phyloP scores from a whole-genome alignment of 257 asterid genomes.

The Paulownia fortunei region DNA sequence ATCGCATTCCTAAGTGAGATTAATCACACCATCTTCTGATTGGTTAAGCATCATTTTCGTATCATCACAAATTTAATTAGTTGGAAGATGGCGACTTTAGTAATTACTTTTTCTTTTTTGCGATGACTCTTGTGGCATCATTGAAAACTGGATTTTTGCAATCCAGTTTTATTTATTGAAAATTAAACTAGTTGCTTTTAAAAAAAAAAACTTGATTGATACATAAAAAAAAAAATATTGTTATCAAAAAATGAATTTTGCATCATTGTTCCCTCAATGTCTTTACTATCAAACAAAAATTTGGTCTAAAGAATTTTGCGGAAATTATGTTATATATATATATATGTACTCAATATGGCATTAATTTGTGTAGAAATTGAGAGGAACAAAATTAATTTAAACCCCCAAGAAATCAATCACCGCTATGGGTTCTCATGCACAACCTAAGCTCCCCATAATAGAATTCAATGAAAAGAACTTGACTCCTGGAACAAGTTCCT shows the following conservation, averaged over 20 bases:
- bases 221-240: no score
- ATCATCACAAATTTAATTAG: not conserved
- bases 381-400: not conserved
- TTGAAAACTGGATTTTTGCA: not conserved
- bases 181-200: no score
- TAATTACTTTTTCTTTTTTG: not conserved
- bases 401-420: not conserved
- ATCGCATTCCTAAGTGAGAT: not conserved
- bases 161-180: not conserved
- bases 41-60: not conserved
- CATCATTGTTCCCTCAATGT: no score
- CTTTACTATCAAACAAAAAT: no score
- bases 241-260: no score
- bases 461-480: conserved; percentile 36
- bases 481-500: conserved; percentile 29
- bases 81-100: not conserved
- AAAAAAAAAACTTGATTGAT: no score
- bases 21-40: not conserved
- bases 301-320: no score
- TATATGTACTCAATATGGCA: no score
- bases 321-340: no score
- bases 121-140: not conserved
- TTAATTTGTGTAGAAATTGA: not conserved
- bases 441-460: conserved; percentile 39
- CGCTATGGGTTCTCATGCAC: conserved; percentile 26